Evolutionary conservation across 768 basidiomycete genomes (phyloP), one percentile per base, ranked within the genome.

Genomic region (Sporobolomyces roseus): DNA sequence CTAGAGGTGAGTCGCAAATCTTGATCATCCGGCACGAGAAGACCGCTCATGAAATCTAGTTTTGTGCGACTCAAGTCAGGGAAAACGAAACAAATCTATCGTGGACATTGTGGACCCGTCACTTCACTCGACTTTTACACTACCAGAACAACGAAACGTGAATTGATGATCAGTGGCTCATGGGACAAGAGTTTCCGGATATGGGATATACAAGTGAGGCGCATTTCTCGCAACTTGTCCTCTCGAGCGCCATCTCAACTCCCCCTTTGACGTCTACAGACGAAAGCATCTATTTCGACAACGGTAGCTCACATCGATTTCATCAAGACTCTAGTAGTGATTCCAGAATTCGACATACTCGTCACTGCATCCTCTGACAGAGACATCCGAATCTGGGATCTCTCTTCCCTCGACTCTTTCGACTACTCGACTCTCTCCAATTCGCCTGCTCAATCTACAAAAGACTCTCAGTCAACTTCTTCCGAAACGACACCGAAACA

Each of bases 171-270:
- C 70, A 91, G 90, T 50, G 93, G 90, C 27, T 93, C 93, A 52
- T 99, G 96, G 96, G 96, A 99, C 78, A 87, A 97, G 91, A 87
- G 87, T 0, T 90, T 99, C 78, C 88, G 86, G 77, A 64, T 93
- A 9, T 98, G 93, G 93, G 82, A 93, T 76, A 85, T 84, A 14
- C 78, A 84, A 71, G 94, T 93, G 73, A 56, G 84, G 65, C 45
- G 7, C 12, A 14, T 23, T 23, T 46, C 45, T 41, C 38, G 38
- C 38, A n/a, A n/a, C n/a, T n/a, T n/a, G n/a, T n/a, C n/a, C n/a
- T n/a, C n/a, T n/a, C n/a, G n/a, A n/a, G n/a, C n/a, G n/a, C n/a
- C n/a, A n/a, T n/a, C n/a, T n/a, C n/a, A n/a, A n/a, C n/a, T n/a
- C n/a, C n/a, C n/a, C n/a, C n/a, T n/a, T n/a, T n/a, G n/a, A n/a